A percentile compares a stretch with the other conserved stretches of the same genome.
phyloP scores from a whole-genome alignment of 1,284 basidiomycete species.

The Coriolopsis trogii region DNA sequence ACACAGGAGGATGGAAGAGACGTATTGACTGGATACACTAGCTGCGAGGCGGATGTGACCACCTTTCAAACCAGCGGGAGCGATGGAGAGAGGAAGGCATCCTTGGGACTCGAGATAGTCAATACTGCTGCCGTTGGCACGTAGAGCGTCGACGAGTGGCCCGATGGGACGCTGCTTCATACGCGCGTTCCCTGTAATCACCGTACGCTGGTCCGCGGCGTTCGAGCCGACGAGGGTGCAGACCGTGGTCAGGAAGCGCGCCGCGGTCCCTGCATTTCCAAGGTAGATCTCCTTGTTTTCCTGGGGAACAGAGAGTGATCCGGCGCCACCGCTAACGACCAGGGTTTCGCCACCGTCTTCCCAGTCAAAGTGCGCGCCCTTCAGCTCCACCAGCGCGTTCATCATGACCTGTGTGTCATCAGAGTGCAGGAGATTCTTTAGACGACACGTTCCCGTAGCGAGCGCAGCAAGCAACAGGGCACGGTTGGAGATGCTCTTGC shows the following conservation, averaged over 20 bases:
- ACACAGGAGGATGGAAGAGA: conserved; percentile 94
- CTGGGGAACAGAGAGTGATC: conserved; percentile 77
- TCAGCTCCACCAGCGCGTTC: conserved; percentile 86
- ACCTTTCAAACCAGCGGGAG: conserved; percentile 84
- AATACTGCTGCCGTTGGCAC: conserved; percentile 81
- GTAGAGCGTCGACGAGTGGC: conserved; percentile 92
- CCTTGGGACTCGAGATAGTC: conserved; percentile 81
- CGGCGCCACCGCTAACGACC: conserved; percentile 88
- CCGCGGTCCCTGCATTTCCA: conserved; percentile 97
- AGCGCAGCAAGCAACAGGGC: conserved; percentile 94
- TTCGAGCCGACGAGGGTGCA: conserved; percentile 80
- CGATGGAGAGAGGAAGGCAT: conserved; percentile 89
- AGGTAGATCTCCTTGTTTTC: conserved; percentile 91
- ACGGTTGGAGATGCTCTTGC: conserved; percentile 97
- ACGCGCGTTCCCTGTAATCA: conserved; percentile 95
- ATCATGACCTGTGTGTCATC: conserved; percentile 99
- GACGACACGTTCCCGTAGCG: conserved; percentile 83
- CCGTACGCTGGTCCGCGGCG: conserved; percentile 53
- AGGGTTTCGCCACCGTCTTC: conserved; percentile 94
- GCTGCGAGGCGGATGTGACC: conserved; percentile 89
- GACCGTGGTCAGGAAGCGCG: conserved; percentile 96
- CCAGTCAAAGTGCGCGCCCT: conserved; percentile 91
- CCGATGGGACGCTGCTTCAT: conserved; percentile 99
- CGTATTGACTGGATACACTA: conserved; percentile 97
- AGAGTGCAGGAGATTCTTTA: conserved; percentile 93